Evolutionary conservation across 805 yeast genomes (phyloP), one percentile per base, ranked within the genome.

Genomic region (Wickerhamomyces bovis): DNA sequence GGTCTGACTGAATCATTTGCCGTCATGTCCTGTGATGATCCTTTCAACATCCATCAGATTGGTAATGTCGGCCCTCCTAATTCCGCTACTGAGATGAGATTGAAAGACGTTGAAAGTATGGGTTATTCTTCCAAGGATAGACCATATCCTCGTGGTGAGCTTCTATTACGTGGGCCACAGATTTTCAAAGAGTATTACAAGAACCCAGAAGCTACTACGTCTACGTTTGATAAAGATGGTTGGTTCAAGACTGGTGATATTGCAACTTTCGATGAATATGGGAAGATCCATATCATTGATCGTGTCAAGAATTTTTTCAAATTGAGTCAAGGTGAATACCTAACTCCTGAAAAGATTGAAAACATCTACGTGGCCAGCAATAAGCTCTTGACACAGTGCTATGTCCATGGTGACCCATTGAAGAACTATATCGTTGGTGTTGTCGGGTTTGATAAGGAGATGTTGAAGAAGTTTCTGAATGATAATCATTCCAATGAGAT

Each of bases 221-320:
- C 68, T 31, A 61, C 73, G 9, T 53, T 78, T 44, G 70, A 48
- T 35, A 42, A 48, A 13, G 71, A 43, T n/a, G 62, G 62, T 3
- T 80, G 83, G 82, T 70, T 79, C 55, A 65, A 65, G 46, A 78
- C 85, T 20, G 86, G 86, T 25, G 86, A 81, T 59, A 69, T 75
- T 39, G 78, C 75, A 7, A 53, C 56, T 7, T 48, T 71, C 13
- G 70, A 67, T 46, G 53, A 55, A 13, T 55, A 55, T 31, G 75
- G 77, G 21, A 52, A 58, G 15, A 61, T 66, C 44, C 64, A 55
- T 51, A 76, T 81, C 48, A 75, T 80, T 44, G 85, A 80, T 56
- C 70, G 88, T 43, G 80, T 78, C 42, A 82, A 82, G 67, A 84
- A 82, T 62, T 76, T 82, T 58, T 82, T 81, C 72, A 82, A 82